These are phyloP conservation scores for Umbellularia californica DNA, from an alignment of 164 flowering plant species.

Conservation along the genomic window DNA sequence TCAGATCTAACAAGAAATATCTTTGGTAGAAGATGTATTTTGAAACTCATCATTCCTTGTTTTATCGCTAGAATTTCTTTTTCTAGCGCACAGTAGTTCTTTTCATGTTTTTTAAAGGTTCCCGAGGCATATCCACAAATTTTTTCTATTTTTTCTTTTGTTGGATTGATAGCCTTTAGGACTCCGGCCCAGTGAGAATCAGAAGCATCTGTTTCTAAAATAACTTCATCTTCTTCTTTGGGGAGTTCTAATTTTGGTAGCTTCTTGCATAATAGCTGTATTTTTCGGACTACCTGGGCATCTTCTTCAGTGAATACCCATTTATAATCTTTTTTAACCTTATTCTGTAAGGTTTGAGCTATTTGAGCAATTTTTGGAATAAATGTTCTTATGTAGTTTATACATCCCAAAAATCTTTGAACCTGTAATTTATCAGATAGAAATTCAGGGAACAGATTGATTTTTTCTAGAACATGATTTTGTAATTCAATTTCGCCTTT, in stretches of 20 bases:
- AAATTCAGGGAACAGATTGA: accelerated
- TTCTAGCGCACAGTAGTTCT: no score
- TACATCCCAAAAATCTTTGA: not conserved
- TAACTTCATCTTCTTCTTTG: not conserved
- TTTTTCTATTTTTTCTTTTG: not conserved
- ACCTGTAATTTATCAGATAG: not conserved
- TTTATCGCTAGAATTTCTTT: not conserved
- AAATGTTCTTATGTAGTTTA: not conserved
- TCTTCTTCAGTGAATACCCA: not conserved
- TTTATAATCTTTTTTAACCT: not conserved
- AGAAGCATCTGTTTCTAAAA: not conserved
- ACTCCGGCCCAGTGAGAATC: not conserved
- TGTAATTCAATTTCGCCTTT: not conserved
- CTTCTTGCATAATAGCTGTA: not conserved
- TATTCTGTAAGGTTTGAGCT: not conserved
- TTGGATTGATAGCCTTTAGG: not conserved
- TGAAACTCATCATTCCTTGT: not conserved
- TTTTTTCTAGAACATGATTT: not conserved
- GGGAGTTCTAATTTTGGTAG: not conserved
- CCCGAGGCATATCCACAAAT: no score
- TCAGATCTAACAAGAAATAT: not conserved
- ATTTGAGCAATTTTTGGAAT: not conserved
- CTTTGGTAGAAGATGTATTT: not conserved
- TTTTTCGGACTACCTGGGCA: accelerated
- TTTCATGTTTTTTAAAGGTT: no score